Evolutionary conservation across 1,139 yeast genomes (phyloP), one percentile per base, ranked within the genome.

Genomic region (Saccharomyces hybrid): DNA sequence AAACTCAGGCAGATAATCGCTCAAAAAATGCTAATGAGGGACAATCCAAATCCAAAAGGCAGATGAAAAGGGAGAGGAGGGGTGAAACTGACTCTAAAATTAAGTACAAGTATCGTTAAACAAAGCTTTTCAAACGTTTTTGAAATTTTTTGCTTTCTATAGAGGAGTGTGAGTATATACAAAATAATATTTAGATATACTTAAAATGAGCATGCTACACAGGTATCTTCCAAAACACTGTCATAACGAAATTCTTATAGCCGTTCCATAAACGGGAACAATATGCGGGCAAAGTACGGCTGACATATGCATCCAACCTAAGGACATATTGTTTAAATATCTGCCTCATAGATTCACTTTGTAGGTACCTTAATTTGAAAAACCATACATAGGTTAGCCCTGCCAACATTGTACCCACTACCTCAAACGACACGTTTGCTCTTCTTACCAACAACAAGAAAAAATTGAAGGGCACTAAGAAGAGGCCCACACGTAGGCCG

Each of bases 21-120:
- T 29, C 51, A 55, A 20, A 31, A 55, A 20, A 28, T 52, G 13
- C 50, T 23, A 44, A 53, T 29, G 32, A 46, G 48, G 20, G 46
- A 51, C 16, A 49, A 38, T 11, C 50, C 50, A 63, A 66, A 52
- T 68, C 71, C 8, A 67, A 67, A 53, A 66, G 72, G 62, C 71
- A 68, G 54, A 29, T 60, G 56, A 68, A 67, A 56, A 60, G 65
- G 49, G 70, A 68, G 52, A 66, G 65, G 51, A 64, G 62, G 47
- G 67, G 64, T 48, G 66, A 65, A 46, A 63, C 62, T 41, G 63
- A 63, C 53, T 58, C 59, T 50, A 65, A 57, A 54, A 65, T 65
- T 53, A 61, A 63, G 49, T 64, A 60, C 49, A 56, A 53, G 28
- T 53, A 48, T 34, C 25, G 32, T 11, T 44, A 11, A 16, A 31